Percentiles rank a stretch among this genome's conserved stretches.
Conservation (phyloP, 768 basidiomycete species). For the Rhizopogon roseolus region DNA sequence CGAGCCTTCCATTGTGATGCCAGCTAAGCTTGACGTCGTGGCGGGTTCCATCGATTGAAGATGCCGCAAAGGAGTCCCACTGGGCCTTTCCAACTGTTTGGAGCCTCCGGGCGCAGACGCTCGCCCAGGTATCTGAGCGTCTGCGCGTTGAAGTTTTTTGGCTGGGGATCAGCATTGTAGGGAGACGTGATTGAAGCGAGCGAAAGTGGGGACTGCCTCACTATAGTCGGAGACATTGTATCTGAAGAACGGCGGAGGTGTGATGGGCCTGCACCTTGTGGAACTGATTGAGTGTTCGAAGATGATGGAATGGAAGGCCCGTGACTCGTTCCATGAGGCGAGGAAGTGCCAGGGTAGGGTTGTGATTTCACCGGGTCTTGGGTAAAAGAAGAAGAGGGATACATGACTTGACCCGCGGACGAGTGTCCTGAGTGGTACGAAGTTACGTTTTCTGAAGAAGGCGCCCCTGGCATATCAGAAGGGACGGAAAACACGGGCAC, state of each 20-base stretch:
- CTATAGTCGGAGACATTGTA: slow-evolving; percentile 23
- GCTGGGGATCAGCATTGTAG: slow-evolving; percentile 34
- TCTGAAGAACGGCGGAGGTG: slow-evolving; percentile 27
- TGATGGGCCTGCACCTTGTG: slow-evolving; percentile 12
- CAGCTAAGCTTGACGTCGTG: slow-evolving; percentile 16
- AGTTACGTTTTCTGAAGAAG: slow-evolving; percentile 18
- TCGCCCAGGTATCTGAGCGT: slow-evolving; percentile 65
- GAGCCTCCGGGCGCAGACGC: slow-evolving; percentile 65
- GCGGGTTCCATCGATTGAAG: slow-evolving; percentile 20
- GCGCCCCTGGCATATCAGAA: slow-evolving; percentile 23
- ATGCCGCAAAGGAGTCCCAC: slow-evolving; percentile 36
- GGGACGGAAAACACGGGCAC: slow-evolving; percentile 26
- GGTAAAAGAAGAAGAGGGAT: slow-evolving; percentile 21
- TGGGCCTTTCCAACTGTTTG: slow-evolving; percentile 28
- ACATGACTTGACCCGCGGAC: slow-evolving; percentile 20
- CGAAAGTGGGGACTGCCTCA: slow-evolving; percentile 34
- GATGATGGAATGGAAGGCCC: slow-evolving; percentile 17
- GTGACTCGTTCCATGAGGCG: slow-evolving; percentile 21
- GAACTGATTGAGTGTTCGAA: slow-evolving; percentile 13
- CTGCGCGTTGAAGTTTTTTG: slow-evolving; percentile 83
- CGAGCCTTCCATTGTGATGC: slow-evolving; percentile 26
- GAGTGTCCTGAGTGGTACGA: slow-evolving; percentile 24
- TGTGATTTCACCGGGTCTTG: slow-evolving; percentile 19
- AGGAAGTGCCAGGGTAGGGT: slow-evolving; percentile 20
- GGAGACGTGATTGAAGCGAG: slow-evolving; percentile 38